A percentile compares a stretch with the other conserved stretches of the same genome.
These are phyloP conservation scores for Opeltia flavorubescens DNA, from an alignment of 495 filamentous ascomycete genomes.

Conservation along the genomic window DNA sequence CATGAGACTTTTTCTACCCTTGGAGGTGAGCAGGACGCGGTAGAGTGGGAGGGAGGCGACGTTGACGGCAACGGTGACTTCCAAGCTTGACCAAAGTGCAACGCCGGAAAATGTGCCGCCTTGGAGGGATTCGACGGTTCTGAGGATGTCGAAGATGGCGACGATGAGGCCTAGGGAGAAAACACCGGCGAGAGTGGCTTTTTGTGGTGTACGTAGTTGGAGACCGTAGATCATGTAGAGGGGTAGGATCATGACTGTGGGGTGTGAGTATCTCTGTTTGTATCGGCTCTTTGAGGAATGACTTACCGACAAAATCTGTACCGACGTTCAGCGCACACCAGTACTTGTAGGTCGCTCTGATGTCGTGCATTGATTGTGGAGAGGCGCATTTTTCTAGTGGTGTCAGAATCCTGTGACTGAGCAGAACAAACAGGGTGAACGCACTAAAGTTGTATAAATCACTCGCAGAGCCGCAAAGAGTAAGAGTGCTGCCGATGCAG, in stretches of 20 bases:
- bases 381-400: slow-evolving; percentile 2
- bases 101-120: slow-evolving; percentile 5
- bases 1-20: slow-evolving; percentile 3
- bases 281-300: background rate
- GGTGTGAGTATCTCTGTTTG: background rate
- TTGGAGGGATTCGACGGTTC: slow-evolving; percentile 9
- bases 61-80: slow-evolving; percentile 11
- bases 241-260: slow-evolving; percentile 6
- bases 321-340: slow-evolving; percentile 10
- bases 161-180: slow-evolving; percentile 8
- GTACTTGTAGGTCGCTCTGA: slow-evolving; percentile 9
- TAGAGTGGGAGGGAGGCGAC: slow-evolving; percentile 7
- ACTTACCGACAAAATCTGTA: slow-evolving; percentile 5
- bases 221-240: slow-evolving; percentile 7
- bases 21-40: slow-evolving; percentile 3
- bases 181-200: background rate
- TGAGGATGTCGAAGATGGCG: slow-evolving; percentile 10
- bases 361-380: slow-evolving; percentile 4
- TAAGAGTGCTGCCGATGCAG: slow-evolving; percentile 9
- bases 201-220: slow-evolving; percentile 5
- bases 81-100: slow-evolving; percentile 9
- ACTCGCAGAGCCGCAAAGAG: slow-evolving; percentile 5
- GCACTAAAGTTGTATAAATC: slow-evolving; percentile 6
- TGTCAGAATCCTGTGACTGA: background rate
- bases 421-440: background rate